Conservation (phyloP, 202 grass and related monocot genomes). For the Panicum hallii region DNA sequence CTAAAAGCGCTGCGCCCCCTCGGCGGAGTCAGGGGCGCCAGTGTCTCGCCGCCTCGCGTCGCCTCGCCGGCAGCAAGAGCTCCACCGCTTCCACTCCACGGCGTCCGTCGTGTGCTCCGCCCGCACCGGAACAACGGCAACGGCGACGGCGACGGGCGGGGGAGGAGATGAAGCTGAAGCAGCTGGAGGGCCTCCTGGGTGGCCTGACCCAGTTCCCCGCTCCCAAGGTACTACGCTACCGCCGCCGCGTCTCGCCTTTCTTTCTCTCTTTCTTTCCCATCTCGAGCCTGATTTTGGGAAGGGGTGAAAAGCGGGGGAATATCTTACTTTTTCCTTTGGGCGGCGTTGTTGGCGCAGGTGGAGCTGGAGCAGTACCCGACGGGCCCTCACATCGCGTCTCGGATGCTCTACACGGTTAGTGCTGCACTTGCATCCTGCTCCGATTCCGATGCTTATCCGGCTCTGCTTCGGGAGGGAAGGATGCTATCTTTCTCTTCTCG, state of each 20-base stretch:
- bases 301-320: neutral
- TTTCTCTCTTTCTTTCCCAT: conserved; percentile 26
- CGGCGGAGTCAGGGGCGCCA: conserved; percentile 11
- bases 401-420: conserved; percentile 89
- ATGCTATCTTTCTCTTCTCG: neutral
- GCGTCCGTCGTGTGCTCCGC: conserved; percentile 15
- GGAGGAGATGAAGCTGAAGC: conserved; percentile 89
- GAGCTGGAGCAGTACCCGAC: conserved; percentile 98
- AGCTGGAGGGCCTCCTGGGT: conserved; percentile 93
- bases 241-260: conserved; percentile 15
- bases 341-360: conserved; percentile 52
- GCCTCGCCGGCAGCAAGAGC: conserved; percentile 37
- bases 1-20: neutral
- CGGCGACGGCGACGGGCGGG: neutral
- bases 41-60: neutral
- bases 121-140: neutral
- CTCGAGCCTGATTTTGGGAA: neutral
- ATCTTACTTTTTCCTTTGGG: conserved; percentile 3
- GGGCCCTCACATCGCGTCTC: conserved; percentile 89
- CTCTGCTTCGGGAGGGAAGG: conserved; percentile 18
- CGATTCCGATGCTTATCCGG: conserved; percentile 46
- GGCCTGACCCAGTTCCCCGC: conserved; percentile 76
- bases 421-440: conserved; percentile 7
- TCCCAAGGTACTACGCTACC: conserved; percentile 63
- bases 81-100: conserved; percentile 11